Evolutionary conservation across 75 land plant species (phyloP).

Genomic region (Adiantum capillusveneris): DNA sequence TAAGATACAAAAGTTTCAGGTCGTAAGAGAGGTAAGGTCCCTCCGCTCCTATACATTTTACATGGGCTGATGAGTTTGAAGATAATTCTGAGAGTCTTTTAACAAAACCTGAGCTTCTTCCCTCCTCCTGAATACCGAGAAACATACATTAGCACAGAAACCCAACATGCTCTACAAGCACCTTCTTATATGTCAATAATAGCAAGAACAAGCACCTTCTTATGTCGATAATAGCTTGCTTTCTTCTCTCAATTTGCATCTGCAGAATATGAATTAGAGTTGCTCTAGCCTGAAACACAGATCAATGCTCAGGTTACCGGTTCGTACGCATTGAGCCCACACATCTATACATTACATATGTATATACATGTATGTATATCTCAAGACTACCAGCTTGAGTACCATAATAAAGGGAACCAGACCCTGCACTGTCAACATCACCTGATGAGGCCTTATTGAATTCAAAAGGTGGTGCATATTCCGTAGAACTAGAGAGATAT

Average conservation of each 20-base stretch:
- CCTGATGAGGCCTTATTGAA: slow-evolving; percentile 95
- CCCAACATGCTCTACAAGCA: no score
- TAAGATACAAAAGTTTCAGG: no score
- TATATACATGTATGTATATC: neutral
- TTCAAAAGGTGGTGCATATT: slow-evolving; percentile 93
- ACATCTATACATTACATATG: neutral
- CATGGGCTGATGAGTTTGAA: slow-evolving; percentile 15
- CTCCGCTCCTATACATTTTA: no score
- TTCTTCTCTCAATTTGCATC: slow-evolving; percentile 73
- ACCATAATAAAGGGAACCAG: neutral
- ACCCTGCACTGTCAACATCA: slow-evolving; percentile 7
- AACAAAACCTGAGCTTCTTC: slow-evolving; percentile 66
- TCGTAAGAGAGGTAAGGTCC: no score
- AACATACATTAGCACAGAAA: neutral
- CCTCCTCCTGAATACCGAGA: slow-evolving; percentile 51
- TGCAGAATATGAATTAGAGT: slow-evolving; percentile 83
- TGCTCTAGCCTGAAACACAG: slow-evolving; percentile 69
- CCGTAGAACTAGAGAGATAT: slow-evolving; percentile 69
- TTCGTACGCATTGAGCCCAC: neutral
- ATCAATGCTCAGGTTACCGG: neutral
- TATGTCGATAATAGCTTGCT: slow-evolving; percentile 84
- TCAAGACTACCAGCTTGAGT: no score
- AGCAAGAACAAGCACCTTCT: slow-evolving; percentile 38
- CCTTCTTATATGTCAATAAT: no score
- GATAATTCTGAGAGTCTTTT: slow-evolving; percentile 38